phyloP scores from a whole-genome alignment of 2,329 filamentous ascomycete genomes.

The Calonectria hongkongensis region DNA sequence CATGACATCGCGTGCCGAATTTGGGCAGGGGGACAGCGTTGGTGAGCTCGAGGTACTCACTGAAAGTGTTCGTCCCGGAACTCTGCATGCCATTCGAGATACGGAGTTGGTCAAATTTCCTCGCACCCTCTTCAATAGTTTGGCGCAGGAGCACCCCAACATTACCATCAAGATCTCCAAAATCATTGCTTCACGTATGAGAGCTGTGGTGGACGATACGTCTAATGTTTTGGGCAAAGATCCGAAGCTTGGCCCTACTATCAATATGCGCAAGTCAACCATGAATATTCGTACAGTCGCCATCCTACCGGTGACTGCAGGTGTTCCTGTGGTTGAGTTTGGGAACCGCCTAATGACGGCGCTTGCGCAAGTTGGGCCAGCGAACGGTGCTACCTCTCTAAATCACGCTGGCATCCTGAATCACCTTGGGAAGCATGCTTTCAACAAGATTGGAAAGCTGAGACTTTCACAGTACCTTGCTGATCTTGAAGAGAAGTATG shows the following conservation, averaged over 20 bases:
- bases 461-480: conserved; percentile 97
- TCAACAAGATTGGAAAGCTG: conserved; percentile 97
- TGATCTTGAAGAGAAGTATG: conserved; percentile 97
- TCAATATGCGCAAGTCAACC: conserved; percentile 83
- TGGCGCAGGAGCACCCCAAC: conserved; percentile 96
- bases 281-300: conserved; percentile 95
- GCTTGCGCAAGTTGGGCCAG: conserved; percentile 89
- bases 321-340: conserved; percentile 96
- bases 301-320: conserved; percentile 90
- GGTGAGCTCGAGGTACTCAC: conserved; percentile 98
- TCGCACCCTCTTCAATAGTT: conserved; percentile 95
- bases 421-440: conserved; percentile 95
- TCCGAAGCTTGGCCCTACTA: conserved; percentile 72
- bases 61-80: conserved; percentile 91
- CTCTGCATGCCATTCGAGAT: conserved; percentile 95
- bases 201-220: conserved; percentile 89
- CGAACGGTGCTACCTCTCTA: conserved; percentile 91
- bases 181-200: conserved; percentile 97
- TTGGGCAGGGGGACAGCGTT: conserved; percentile 97
- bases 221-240: conserved; percentile 80
- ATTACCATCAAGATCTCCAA: conserved; percentile 99
- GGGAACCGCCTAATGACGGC: conserved; percentile 92
- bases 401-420: conserved; percentile 96
- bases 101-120: conserved; percentile 98
- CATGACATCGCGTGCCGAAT: conserved; percentile 92